Evolutionary conservation across 2,329 filamentous ascomycete genomes (phyloP).

Genomic region (Alternaria sp.): DNA sequence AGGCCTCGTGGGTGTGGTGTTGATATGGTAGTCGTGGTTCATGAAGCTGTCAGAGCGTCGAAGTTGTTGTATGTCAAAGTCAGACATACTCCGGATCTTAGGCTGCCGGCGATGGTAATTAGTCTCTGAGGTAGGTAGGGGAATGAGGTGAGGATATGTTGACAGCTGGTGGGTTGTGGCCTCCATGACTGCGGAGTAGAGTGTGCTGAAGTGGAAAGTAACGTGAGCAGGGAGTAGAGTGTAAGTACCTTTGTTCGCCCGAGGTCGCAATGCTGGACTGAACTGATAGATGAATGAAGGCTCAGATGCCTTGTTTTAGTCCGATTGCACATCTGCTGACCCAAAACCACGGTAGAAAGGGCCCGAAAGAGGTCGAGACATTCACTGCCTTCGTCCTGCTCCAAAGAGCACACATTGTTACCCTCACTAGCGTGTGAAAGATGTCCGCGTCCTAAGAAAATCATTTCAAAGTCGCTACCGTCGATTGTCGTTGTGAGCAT

Average conservation of each 20-base stretch:
- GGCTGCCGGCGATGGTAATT: not conserved
- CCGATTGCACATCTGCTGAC: not conserved
- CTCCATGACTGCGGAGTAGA: not conserved
- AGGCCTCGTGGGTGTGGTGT: not conserved
- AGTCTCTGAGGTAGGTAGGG: not conserved
- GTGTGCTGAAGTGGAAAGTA: not conserved
- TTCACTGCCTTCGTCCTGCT: not conserved
- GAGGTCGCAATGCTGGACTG: not conserved
- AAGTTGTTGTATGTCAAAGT: not conserved
- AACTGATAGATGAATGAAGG: not conserved
- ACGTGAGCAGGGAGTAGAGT: not conserved
- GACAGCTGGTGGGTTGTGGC: not conserved
- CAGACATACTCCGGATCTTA: not conserved
- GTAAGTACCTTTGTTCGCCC: not conserved
- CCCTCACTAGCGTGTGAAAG: not conserved
- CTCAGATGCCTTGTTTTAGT: not conserved
- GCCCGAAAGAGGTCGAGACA: not conserved
- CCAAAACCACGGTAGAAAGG: not conserved
- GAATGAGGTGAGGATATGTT: not conserved
- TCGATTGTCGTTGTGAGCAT: not conserved
- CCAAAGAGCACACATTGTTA: not conserved
- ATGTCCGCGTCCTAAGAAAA: not conserved
- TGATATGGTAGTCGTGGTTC: not conserved
- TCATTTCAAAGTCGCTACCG: not conserved
- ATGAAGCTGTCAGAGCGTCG: not conserved